Base-by-base conservation (phyloP, 1,284 basidiomycete genomes). In the Sphaerobolus stellatus region DNA sequence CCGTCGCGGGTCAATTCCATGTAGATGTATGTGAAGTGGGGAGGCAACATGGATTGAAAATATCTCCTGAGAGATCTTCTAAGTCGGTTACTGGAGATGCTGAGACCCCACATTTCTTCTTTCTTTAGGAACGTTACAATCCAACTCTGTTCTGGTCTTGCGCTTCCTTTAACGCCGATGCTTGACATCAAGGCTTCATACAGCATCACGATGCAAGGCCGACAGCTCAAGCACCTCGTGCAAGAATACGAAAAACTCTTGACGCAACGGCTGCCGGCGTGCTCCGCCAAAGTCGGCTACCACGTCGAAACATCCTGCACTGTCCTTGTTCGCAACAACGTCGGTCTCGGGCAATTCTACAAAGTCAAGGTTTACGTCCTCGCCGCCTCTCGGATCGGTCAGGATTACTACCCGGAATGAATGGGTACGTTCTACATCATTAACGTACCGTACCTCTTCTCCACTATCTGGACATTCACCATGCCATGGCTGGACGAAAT, bases 371-470 rank as follows among this genome's bases (percentile, higher is more conserved):
- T 90, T 73, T 98, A 96, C 76, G 89, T 99, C 44, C 82, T 80
- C 60, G 74, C 85, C 34, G 92, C 94, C 0, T 80, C 89, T 3
- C 84, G 1, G 96, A 96, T 6, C 96, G 95, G 8, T 99, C 58
- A 98, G 75, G 84, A 96, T 75, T 81, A 90, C 65, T 97, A 95
- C 75, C 92, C 92, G n/a, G 92, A 94, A 72, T 88, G 84, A 59
- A 96, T 98, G 94, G 94, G 94, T 74, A 90, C 90, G 68, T 96
- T 97, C 79, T 98, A 85, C 78, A 94, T 98, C 79, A 89, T 94
- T 79, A 94, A 94, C 67, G 88, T 93, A 0, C 95, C 96, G 2
- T 98, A 89, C 85, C 83, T 88, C 54, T 98, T 98, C 78, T 83
- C 84, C 50, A 84, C 88, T 41, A 88, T 97, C 38, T 99, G 96